Percentiles rank a stretch among this genome's conserved stretches.
Conservation (phyloP, 2,329 filamentous ascomycete species). For the Sclerotiophoma versabilis region DNA sequence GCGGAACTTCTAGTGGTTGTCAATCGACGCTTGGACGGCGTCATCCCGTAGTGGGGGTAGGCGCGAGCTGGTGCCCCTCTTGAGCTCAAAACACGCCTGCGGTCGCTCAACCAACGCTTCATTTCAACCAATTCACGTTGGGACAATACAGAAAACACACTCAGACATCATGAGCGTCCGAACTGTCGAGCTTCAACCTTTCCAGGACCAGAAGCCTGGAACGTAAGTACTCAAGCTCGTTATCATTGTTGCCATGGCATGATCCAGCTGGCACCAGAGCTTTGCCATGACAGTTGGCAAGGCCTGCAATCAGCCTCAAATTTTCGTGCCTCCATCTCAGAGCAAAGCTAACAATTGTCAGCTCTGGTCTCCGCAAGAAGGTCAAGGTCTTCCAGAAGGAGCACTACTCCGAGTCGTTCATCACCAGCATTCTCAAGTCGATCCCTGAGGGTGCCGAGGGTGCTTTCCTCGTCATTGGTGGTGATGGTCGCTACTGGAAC, state of each 20-base stretch:
- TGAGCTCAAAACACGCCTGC: conserved; percentile 38
- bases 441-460: conserved; percentile 93
- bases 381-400: conserved; percentile 96
- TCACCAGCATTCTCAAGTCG: conserved; percentile 91
- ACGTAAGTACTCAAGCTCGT: conserved; percentile 72
- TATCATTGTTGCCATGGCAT: not conserved
- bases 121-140: conserved; percentile 32
- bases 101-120: conserved; percentile 24
- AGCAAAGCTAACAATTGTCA: conserved; percentile 53
- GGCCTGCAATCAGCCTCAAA: not conserved
- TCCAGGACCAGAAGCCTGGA: conserved; percentile 97
- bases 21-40: conserved; percentile 26
- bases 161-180: conserved; percentile 67
- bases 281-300: conserved; percentile 1
- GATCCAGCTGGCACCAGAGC: conserved; percentile 3
- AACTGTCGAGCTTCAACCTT: conserved; percentile 83
- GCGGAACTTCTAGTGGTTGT: conserved; percentile 27
- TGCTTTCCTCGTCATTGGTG: conserved; percentile 92
- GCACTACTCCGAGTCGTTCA: conserved; percentile 95
- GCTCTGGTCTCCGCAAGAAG: conserved; percentile 98
- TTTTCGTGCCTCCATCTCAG: not conserved
- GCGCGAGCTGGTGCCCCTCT: conserved; percentile 34
- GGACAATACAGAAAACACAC: conserved; percentile 30
- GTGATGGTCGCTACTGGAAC: conserved; percentile 97
- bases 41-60: conserved; percentile 39